Evolutionary conservation across 306 rosid genomes (phyloP).

Genomic region (Acacia confusa): DNA sequence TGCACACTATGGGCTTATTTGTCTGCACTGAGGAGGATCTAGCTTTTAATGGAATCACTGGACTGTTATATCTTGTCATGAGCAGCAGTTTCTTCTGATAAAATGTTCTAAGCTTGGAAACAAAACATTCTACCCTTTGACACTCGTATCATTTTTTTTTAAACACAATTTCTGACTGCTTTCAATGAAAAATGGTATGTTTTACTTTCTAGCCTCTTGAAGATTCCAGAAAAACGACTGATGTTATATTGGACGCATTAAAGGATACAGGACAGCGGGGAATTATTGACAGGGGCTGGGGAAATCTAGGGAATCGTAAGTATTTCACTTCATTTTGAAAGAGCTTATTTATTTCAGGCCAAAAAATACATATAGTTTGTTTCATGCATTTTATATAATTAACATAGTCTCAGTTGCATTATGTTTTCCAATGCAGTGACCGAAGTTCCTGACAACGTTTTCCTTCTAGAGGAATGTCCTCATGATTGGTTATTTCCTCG

Average conservation of each 20-base stretch:
- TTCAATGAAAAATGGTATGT: not conserved
- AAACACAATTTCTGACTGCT: not conserved
- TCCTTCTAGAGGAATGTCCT: constrained; percentile 81
- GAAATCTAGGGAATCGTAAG: constrained; percentile 76
- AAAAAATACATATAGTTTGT: not conserved
- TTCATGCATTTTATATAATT: not conserved
- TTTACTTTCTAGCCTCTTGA: constrained; percentile 69
- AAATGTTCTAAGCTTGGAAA: not conserved
- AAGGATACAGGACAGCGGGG: constrained; percentile 78
- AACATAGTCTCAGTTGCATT: not conserved
- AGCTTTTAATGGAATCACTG: constrained; percentile 14
- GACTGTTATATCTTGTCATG: constrained; percentile 15
- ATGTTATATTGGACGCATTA: constrained; percentile 67
- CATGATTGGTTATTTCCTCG: constrained; percentile 95
- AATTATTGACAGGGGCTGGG: constrained; percentile 85
- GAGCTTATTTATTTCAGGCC: not conserved
- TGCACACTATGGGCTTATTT: not conserved
- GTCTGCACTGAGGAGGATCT: not conserved
- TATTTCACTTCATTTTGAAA: constrained; percentile 23
- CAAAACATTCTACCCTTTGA: not conserved
- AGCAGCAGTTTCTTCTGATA: not conserved
- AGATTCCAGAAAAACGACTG: constrained; percentile 64
- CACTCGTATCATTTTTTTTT: not conserved
- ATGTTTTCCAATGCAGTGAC: constrained; percentile 52
- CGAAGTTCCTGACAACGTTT: constrained; percentile 61